Percentiles rank a stretch among this genome's conserved stretches.
These are phyloP conservation scores for Eimeria sp. DNA, from an alignment of 169 alveolate species.

Conservation along the genomic window DNA sequence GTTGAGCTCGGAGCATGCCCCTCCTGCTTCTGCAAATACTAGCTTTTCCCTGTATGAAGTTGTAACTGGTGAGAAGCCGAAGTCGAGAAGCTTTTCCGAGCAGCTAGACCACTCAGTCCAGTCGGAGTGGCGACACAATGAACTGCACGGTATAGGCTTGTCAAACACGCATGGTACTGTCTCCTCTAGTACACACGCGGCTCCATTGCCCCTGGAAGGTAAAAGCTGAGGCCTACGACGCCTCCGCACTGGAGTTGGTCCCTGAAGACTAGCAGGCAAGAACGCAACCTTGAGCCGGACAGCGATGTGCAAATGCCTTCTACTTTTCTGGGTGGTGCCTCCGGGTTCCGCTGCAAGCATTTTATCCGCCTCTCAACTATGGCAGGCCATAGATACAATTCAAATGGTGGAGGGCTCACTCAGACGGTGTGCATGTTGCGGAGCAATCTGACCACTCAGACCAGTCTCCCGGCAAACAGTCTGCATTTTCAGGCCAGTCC, in stretches of 20 bases:
- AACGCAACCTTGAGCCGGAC: not conserved
- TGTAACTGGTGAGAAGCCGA: constrained; percentile 61
- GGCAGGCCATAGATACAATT: not conserved
- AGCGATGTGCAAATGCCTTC: not conserved
- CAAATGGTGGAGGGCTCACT: constrained; percentile 6
- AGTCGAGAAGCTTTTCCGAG: constrained; percentile 65
- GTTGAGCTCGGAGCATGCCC: constrained; percentile 41
- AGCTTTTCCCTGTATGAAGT: constrained; percentile 60
- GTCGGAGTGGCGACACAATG: constrained; percentile 63
- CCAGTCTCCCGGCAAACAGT: constrained; percentile 70
- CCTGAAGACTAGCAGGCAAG: constrained; percentile 3
- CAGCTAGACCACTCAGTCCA: constrained; percentile 73
- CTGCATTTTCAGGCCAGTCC: constrained; percentile 73
- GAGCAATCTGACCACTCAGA: constrained; percentile 72
- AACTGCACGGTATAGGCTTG: constrained; percentile 47
- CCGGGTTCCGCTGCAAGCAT: not conserved
- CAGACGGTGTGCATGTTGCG: constrained; percentile 57
- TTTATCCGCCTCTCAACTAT: not conserved
- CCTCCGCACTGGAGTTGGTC: constrained; percentile 52
- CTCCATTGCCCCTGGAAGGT: constrained; percentile 75
- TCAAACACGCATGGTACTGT: constrained; percentile 49
- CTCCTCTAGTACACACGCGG: constrained; percentile 60
- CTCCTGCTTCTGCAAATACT: constrained; percentile 64
- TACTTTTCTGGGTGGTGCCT: not conserved
- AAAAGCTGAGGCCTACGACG: constrained; percentile 63